These are phyloP conservation scores for Schizothecium vesticola DNA, from an alignment of 495 filamentous ascomycete genomes.

Conservation along the genomic window DNA sequence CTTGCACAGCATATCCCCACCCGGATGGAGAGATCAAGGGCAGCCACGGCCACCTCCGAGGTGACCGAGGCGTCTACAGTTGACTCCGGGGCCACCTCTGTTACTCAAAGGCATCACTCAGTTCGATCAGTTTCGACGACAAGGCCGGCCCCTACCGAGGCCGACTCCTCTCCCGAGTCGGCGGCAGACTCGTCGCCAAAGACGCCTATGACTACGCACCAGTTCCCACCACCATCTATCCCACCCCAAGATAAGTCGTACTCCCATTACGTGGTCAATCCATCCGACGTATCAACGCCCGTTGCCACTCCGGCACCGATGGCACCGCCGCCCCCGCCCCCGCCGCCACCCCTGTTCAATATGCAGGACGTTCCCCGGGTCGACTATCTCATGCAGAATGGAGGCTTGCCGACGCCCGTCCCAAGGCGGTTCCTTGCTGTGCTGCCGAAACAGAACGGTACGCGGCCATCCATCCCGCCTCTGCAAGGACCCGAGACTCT, in stretches of 20 bases:
- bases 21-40: conserved; percentile 3
- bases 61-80: conserved; percentile 22
- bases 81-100: conserved; percentile 52
- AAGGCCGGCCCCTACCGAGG: conserved; percentile 29
- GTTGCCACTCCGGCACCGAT: conserved; percentile 28
- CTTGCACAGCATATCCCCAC: conserved; percentile 18
- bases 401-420: conserved; percentile 63
- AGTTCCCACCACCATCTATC: conserved; percentile 39
- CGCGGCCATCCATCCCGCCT: conserved; percentile 46
- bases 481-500: conserved; percentile 57
- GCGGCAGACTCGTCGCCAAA: conserved; percentile 52
- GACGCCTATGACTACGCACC: conserved; percentile 50
- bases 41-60: conserved; percentile 10
- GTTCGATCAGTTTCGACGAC: conserved; percentile 33
- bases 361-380: conserved; percentile 62
- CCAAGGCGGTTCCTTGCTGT: conserved; percentile 60
- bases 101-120: conserved; percentile 51
- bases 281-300: conserved; percentile 36
- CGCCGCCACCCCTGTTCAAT: conserved; percentile 70
- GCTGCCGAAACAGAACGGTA: conserved; percentile 44
- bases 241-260: conserved; percentile 29
- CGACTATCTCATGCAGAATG: conserved; percentile 84
- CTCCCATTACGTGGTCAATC: conserved; percentile 12
- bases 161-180: conserved; percentile 43
- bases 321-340: conserved; percentile 66